phyloP scores from a whole-genome alignment of 306 rosid species.

The apple (Malus domestica) region DNA sequence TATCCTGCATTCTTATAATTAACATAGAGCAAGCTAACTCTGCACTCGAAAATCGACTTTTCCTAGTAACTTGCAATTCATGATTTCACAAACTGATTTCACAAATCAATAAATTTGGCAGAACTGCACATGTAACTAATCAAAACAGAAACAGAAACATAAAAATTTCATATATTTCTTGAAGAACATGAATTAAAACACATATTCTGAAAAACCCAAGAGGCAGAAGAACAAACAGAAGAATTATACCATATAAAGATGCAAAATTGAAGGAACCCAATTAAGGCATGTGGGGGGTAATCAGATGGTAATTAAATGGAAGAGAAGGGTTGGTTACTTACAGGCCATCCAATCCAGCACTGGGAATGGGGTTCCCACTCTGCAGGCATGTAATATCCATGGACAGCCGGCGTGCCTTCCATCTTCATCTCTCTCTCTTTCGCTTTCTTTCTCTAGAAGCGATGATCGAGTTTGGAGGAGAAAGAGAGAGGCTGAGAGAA shows the following conservation, averaged over 20 bases:
- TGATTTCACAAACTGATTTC: neutral
- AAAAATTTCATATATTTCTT: no score
- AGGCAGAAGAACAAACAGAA: neutral
- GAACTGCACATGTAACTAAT: neutral
- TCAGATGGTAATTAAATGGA: neutral
- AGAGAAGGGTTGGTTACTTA: conserved; percentile 22
- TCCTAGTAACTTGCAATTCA: neutral
- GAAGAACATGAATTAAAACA: neutral
- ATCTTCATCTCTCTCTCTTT: conserved; percentile 37
- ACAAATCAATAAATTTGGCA: neutral
- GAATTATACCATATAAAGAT: neutral
- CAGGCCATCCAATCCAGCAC: conserved; percentile 99
- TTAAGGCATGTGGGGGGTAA: neutral
- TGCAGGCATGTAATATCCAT: conserved; percentile 76
- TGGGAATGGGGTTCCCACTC: conserved; percentile 80
- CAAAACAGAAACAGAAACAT: neutral
- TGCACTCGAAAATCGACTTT: neutral
- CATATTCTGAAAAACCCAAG: neutral
- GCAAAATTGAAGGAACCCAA: neutral
- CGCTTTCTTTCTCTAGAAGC: neutral
- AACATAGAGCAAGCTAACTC: neutral
- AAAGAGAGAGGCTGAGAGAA: no score
- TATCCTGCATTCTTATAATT: no score
- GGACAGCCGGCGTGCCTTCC: conserved; percentile 35
- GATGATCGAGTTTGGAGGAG: no score